Base-by-base conservation (phyloP, 352 stramenopile genomes). In the Sclerospora graminicola region DNA sequence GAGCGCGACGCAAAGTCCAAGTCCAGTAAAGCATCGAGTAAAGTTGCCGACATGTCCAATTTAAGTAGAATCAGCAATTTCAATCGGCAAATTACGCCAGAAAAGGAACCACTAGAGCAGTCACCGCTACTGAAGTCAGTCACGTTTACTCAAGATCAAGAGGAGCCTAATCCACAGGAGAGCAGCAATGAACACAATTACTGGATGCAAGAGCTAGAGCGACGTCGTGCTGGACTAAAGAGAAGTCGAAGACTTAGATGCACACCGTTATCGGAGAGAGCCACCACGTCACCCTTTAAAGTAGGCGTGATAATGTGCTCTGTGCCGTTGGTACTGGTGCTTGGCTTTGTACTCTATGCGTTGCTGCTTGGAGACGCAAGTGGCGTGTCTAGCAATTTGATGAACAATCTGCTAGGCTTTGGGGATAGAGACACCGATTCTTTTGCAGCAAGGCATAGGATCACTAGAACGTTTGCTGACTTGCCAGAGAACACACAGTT, bases 131-230 rank as follows among this genome's bases (percentile, higher is more conserved):
- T 69, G 36, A 50, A 60, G 16, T 40, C 54, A n/a, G 48, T 45
- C 8, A 48, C 63, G 2, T 33, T 50, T 5, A 42, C 39, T 0
- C 49, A 76, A 14, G 51, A 42, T 3, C 40, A 53, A 15, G 47
- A 75, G 14, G 57, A 63, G n/a, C 26, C 48, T 5, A 69, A 67
- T 19, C 54, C 54, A 15, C 54, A 69, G 41, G 64, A 72, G 47
- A 51, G 57, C 45, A 45, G 36, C 28, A 57, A 58, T 31, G 60
- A 79, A 18, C 63, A 78, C 51, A 84, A 80, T 45, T 83, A 89
- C 58, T 89, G 76, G 76, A 69, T 82, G 38, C 73, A 79, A 38
- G 71, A 89, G 51, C 69, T 79, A 28, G 70, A 84, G 44, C 58
- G 68, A 9, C 69, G 75, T 38, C 66, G 68, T 2, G 52, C 59